Evolutionary conservation across 1,139 yeast genomes (phyloP).

Genomic region (Saccharomyces hybrid): DNA sequence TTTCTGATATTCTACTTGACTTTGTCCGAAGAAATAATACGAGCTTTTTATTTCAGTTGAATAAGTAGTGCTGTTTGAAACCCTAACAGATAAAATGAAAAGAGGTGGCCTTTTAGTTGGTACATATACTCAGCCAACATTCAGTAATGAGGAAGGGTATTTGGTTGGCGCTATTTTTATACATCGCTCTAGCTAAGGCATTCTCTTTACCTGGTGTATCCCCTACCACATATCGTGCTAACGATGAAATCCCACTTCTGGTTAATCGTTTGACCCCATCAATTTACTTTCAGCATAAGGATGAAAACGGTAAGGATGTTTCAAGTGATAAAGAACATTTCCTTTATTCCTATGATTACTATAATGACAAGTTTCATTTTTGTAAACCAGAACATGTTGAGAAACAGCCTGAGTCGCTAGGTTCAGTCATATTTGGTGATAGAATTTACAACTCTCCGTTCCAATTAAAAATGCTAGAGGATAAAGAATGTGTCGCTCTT

Average conservation of each 20-base stretch:
- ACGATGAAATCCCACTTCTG: conserved; percentile 64
- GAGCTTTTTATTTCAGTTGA: not conserved
- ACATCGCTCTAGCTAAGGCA: conserved; percentile 33
- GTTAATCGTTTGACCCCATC: conserved; percentile 90
- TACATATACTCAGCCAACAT: not conserved
- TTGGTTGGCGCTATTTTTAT: not conserved
- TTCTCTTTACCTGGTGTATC: conserved; percentile 94
- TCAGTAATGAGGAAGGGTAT: not conserved
- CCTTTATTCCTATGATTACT: conserved; percentile 76
- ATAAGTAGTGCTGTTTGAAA: not conserved
- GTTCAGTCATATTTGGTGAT: conserved; percentile 91
- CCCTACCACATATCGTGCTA: conserved; percentile 74
- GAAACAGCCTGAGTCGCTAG: conserved; percentile 82
- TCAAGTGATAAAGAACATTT: conserved; percentile 40
- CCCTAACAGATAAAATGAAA: not conserved
- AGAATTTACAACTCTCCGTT: conserved; percentile 91
- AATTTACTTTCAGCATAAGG: conserved; percentile 38
- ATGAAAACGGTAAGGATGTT: conserved; percentile 34
- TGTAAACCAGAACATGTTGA: conserved; percentile 58
- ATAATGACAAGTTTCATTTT: conserved; percentile 74
- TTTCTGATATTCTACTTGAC: not conserved
- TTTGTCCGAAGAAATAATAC: not conserved
- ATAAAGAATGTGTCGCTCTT: conserved; percentile 54
- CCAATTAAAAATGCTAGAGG: conserved; percentile 66
- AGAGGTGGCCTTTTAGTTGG: not conserved